Conservation (phyloP, 78 protist species). For the Dictyostelium purpureum region DNA sequence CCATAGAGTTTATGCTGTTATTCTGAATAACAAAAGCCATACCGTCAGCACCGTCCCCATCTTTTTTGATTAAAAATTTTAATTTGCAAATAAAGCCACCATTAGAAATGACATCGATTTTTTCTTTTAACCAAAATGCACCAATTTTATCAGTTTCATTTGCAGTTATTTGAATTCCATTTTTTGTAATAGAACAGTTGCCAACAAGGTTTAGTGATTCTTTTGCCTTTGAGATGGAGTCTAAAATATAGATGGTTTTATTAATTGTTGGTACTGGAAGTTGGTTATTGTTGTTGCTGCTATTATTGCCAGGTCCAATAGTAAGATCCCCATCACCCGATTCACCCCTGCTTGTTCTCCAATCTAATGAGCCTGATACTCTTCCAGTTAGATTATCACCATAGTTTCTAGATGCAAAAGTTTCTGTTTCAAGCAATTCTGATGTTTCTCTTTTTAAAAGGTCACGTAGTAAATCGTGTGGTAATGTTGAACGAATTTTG, state of each 20-base stretch:
- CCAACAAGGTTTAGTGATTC: conserved; percentile 4
- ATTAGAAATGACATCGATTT: not conserved
- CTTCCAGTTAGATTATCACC: not conserved
- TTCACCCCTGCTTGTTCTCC: conserved; percentile 60
- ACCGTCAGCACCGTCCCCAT: conserved; percentile 82
- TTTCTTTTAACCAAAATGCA: conserved; percentile 74
- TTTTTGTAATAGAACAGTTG: not conserved
- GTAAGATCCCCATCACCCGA: not conserved
- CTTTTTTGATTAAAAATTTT: conserved; percentile 17
- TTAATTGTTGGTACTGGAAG: conserved; percentile 3
- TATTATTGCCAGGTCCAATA: not conserved
- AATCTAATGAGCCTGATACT: conserved; percentile 37
- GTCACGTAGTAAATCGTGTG: no score
- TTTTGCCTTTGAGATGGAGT: not conserved
- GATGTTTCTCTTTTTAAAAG: not conserved
- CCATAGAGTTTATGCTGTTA: conserved; percentile 1
- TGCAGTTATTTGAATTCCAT: conserved; percentile 40
- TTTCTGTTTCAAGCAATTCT: not conserved
- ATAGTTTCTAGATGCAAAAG: not conserved
- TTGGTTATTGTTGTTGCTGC: not conserved
- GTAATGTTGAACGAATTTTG: not conserved
- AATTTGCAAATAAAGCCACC: conserved; percentile 28
- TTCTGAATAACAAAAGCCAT: conserved; percentile 84
- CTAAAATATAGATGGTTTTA: not conserved
- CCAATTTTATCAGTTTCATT: conserved; percentile 59